Evolutionary conservation across 208 protist genomes (phyloP).

Genomic region (Leishmania aethiopica): DNA sequence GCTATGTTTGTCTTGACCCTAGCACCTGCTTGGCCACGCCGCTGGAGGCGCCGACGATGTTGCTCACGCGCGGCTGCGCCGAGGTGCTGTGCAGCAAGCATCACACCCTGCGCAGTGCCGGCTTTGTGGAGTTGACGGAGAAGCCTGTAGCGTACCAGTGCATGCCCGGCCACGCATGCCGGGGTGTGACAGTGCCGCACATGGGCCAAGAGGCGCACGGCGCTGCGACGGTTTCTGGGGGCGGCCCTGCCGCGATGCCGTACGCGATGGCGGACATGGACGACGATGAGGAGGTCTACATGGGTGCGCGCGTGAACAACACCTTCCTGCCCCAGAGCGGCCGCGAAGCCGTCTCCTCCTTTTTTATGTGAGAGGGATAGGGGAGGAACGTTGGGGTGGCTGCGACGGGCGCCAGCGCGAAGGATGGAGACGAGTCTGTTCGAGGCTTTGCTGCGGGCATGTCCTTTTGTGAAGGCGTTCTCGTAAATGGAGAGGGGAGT

Average conservation of each 20-base stretch:
- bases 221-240: conserved; percentile 7
- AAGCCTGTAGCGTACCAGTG: conserved; percentile 76
- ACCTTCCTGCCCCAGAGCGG: conserved; percentile 35
- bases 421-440: neutral
- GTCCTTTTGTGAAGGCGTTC: neutral
- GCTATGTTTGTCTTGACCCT: conserved; percentile 74
- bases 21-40: conserved; percentile 78
- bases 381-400: neutral
- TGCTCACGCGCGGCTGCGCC: conserved; percentile 48
- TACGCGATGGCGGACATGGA: conserved; percentile 16
- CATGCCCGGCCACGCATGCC: conserved; percentile 65
- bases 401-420: neutral
- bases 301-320: conserved; percentile 20
- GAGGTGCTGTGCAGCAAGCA: conserved; percentile 83
- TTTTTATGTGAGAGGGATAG: conserved; percentile 50
- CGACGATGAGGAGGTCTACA: conserved; percentile 37
- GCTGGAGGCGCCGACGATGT: conserved; percentile 57
- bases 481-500: neutral
- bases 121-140: conserved; percentile 73
- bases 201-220: conserved; percentile 10
- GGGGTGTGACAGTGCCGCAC: conserved; percentile 44
- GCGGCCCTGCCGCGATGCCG: conserved; percentile 5
- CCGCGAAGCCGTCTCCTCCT: conserved; percentile 76
- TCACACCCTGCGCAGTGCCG: conserved; percentile 67
- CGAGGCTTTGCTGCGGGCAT: neutral